Conservation (phyloP, 305 asterid genomes). For the Fraxinus dipetala region DNA sequence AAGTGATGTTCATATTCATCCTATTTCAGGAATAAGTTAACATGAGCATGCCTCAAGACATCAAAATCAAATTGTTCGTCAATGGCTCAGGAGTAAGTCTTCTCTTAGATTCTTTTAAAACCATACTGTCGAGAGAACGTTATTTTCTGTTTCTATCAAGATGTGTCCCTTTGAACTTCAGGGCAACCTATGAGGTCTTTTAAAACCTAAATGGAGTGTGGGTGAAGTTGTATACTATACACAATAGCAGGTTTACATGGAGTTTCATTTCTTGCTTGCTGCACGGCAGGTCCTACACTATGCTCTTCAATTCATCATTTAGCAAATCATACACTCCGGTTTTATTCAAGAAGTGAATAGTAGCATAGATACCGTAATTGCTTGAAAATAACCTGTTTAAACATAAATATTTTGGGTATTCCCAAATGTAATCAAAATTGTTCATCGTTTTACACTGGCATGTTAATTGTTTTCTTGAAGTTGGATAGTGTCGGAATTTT, state of each 20-base stretch:
- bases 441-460: background rate
- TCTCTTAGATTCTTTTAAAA: background rate
- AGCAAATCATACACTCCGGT: background rate
- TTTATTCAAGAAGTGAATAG: background rate
- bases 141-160: background rate
- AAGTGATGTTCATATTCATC: background rate
- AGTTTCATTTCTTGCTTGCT: background rate
- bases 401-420: background rate
- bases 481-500: background rate
- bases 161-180: slow-evolving; percentile 7
- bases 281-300: background rate
- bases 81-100: slow-evolving; percentile 16
- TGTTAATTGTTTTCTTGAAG: background rate
- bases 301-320: background rate
- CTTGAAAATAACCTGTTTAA: background rate
- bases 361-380: background rate
- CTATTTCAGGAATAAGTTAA: slow-evolving; percentile 4
- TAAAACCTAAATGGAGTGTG: background rate
- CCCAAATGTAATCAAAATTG: background rate
- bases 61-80: slow-evolving; percentile 17
- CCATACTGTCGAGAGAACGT: background rate
- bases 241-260: background rate
- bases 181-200: slow-evolving; percentile 9
- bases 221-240: background rate
- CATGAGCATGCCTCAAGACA: slow-evolving; percentile 3